A percentile compares a stretch with the other conserved stretches of the same genome.
phyloP scores from a whole-genome alignment of 2,329 filamentous ascomycete species.

The Alternaria infectoria region DNA sequence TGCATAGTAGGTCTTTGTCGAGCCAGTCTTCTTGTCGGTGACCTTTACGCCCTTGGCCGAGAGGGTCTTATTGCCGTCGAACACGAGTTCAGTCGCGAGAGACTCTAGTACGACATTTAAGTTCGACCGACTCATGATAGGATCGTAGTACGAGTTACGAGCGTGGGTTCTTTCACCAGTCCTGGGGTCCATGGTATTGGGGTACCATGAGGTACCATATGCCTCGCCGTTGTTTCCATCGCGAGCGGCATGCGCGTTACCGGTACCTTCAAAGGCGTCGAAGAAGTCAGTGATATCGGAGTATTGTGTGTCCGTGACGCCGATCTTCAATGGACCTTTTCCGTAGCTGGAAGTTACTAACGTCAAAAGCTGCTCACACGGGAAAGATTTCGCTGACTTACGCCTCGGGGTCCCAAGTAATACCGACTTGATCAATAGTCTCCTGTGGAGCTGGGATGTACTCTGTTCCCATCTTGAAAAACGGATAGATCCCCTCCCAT shows the following conservation, averaged over 20 bases:
- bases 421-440: conserved; percentile 17
- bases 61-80: conserved; percentile 27
- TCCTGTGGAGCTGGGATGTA: conserved; percentile 28
- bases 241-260: conserved; percentile 24
- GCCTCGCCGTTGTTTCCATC: conserved; percentile 35
- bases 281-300: conserved; percentile 33
- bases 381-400: conserved; percentile 7
- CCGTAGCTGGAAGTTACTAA: conserved; percentile 24
- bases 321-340: conserved; percentile 34
- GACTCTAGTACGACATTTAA: conserved; percentile 33
- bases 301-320: conserved; percentile 37
- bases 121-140: conserved; percentile 36
- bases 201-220: conserved; percentile 46
- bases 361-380: not conserved
- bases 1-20: conserved; percentile 27
- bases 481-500: conserved; percentile 56
- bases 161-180: conserved; percentile 41
- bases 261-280: conserved; percentile 29
- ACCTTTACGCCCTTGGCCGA: conserved; percentile 34
- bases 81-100: conserved; percentile 28
- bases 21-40: conserved; percentile 23
- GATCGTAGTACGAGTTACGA: conserved; percentile 41
- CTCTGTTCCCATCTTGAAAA: conserved; percentile 38
- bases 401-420: conserved; percentile 33
- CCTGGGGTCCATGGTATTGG: conserved; percentile 42